Evolutionary conservation across 805 yeast species (phyloP).

Genomic region (Candida montana): DNA sequence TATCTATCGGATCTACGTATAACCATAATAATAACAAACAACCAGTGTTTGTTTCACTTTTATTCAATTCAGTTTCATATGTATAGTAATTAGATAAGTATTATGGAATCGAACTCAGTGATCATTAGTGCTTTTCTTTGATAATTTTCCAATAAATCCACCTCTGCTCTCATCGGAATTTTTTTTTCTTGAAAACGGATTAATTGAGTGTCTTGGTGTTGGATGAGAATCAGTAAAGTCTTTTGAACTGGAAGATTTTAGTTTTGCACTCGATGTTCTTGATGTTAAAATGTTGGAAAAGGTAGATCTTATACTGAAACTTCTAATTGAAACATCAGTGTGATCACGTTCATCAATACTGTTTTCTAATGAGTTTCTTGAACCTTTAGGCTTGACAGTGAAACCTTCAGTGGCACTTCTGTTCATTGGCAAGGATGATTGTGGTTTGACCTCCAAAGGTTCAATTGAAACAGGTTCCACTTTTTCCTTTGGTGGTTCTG

Average conservation of each 20-base stretch:
- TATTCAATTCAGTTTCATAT: neutral
- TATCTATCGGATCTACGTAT: too few relatives aligned
- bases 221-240: neutral
- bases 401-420: neutral
- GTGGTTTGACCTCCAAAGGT: neutral
- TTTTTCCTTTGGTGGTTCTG: neutral
- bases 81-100: too few relatives aligned
- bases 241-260: neutral
- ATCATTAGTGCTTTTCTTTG: neutral
- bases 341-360: neutral
- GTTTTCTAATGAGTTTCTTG: neutral
- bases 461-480: neutral
- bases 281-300: slow-evolving; percentile 10
- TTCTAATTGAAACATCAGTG: slow-evolving; percentile 2
- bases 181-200: slow-evolving; percentile 1
- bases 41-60: neutral
- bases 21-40: neutral
- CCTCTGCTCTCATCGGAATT: neutral
- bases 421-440: neutral
- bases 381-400: neutral
- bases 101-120: too few relatives aligned
- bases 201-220: slow-evolving; percentile 1
- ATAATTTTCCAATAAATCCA: neutral
- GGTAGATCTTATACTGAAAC: slow-evolving; percentile 7
- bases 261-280: neutral